These are phyloP conservation scores for Trichoderma afroharzianum DNA, from an alignment of 2,329 filamentous ascomycete genomes.

Conservation along the genomic window DNA sequence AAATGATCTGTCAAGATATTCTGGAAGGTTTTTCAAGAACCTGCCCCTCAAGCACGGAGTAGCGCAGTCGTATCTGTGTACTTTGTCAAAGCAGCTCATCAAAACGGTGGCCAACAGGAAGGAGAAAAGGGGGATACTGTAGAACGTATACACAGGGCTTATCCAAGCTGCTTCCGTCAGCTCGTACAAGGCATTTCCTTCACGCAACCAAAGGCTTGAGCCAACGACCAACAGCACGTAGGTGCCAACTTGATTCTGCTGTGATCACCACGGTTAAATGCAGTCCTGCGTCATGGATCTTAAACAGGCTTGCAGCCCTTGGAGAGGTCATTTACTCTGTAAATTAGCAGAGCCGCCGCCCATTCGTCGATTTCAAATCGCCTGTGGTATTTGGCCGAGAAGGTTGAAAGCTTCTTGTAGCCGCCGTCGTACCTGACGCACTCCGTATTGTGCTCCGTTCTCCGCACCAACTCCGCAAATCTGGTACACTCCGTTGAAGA, in stretches of 20 bases:
- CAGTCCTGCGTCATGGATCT: slow-evolving; percentile 8
- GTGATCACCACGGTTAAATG: slow-evolving; percentile 6
- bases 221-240: background rate
- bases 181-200: background rate
- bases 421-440: slow-evolving; percentile 9
- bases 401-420: background rate
- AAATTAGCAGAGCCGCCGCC: slow-evolving; percentile 2
- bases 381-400: slow-evolving; percentile 3
- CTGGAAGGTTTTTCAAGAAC: slow-evolving; percentile 10
- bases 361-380: background rate
- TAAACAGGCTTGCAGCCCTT: background rate
- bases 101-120: background rate
- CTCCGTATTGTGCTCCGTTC: slow-evolving; percentile 8
- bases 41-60: background rate
- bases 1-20: slow-evolving; percentile 14
- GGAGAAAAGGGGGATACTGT: background rate
- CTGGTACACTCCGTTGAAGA: background rate
- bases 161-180: background rate
- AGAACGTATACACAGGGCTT: background rate
- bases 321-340: background rate
- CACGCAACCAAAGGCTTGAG: background rate
- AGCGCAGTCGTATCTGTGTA: background rate
- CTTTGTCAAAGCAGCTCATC: background rate
- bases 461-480: slow-evolving; percentile 11
- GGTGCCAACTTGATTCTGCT: background rate